These are phyloP conservation scores for Tylopilus sp. DNA, from an alignment of 1,284 basidiomycete genomes.

Conservation along the genomic window DNA sequence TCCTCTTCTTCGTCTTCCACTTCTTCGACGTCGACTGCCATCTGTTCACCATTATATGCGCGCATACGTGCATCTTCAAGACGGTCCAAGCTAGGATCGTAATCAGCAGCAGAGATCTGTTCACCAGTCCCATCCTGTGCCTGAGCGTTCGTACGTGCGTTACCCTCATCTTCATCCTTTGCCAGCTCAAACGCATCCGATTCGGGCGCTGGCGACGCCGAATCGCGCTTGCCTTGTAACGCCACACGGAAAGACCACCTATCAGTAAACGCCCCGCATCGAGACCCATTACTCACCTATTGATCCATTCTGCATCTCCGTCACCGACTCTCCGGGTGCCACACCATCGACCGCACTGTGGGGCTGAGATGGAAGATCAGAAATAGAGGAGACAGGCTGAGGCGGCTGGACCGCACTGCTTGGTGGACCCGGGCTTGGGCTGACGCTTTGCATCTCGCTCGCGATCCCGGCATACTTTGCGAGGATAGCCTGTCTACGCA, in stretches of 20 bases:
- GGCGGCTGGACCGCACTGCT: slow-evolving; percentile 58
- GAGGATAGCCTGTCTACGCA: slow-evolving; percentile 85
- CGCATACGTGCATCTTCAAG: slow-evolving; percentile 84
- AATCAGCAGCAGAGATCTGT: slow-evolving; percentile 92
- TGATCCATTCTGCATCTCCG: slow-evolving; percentile 31
- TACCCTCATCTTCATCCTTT: slow-evolving; percentile 67
- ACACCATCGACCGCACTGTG: slow-evolving; percentile 55
- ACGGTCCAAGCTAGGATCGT: slow-evolving; percentile 89
- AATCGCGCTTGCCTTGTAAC: slow-evolving; percentile 58
- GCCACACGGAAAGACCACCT: neutral
- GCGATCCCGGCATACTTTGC: slow-evolving; percentile 78
- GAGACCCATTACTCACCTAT: slow-evolving; percentile 39
- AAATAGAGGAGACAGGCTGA: slow-evolving; percentile 64
- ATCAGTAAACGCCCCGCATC: slow-evolving; percentile 11
- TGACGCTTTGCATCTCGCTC: slow-evolving; percentile 55
- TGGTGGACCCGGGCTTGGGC: slow-evolving; percentile 68
- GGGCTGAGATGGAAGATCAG: slow-evolving; percentile 70
- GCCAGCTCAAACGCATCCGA: slow-evolving; percentile 67
- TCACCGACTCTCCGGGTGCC: slow-evolving; percentile 18
- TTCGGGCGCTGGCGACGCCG: slow-evolving; percentile 62
- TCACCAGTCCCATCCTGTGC: slow-evolving; percentile 64
- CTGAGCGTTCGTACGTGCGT: slow-evolving; percentile 51
- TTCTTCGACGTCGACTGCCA: slow-evolving; percentile 62
- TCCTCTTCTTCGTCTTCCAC: slow-evolving; percentile 83
- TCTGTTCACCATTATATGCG: slow-evolving; percentile 56